These are phyloP conservation scores for Pseudogymnoascus sp. DNA, from an alignment of 2,329 filamentous ascomycete species.

Conservation along the genomic window DNA sequence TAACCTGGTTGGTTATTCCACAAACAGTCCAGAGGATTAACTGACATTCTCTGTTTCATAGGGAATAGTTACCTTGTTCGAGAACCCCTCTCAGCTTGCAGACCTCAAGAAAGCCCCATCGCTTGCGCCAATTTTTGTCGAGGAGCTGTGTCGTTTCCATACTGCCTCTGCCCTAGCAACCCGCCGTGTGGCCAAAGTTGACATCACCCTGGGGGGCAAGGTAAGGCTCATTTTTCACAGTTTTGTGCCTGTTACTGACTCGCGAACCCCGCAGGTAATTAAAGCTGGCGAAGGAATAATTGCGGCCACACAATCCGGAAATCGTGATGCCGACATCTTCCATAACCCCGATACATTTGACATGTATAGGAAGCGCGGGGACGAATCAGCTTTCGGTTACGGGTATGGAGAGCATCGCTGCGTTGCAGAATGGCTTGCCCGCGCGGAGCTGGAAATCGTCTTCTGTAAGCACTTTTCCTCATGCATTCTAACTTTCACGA, in stretches of 20 bases:
- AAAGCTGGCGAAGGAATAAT: constrained; percentile 41
- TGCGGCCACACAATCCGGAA: constrained; percentile 40
- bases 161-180: constrained; percentile 41
- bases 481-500: background rate
- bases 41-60: constrained; percentile 13
- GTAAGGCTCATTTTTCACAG: constrained; percentile 15
- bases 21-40: background rate
- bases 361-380: constrained; percentile 33
- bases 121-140: constrained; percentile 35
- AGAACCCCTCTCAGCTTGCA: constrained; percentile 37
- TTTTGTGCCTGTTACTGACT: background rate
- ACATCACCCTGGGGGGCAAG: constrained; percentile 38
- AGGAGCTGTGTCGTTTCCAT: constrained; percentile 43
- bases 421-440: constrained; percentile 38
- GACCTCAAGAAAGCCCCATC: constrained; percentile 35
- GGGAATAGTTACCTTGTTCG: constrained; percentile 39
- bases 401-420: constrained; percentile 42
- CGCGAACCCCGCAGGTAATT: constrained; percentile 19
- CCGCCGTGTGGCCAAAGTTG: constrained; percentile 40
- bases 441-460: constrained; percentile 36
- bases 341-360: constrained; percentile 36
- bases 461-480: constrained; percentile 32
- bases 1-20: constrained; percentile 30
- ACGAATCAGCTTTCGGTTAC: constrained; percentile 36
- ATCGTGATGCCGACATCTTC: constrained; percentile 41